A percentile compares a stretch with the other conserved stretches of the same genome.
Evolutionary conservation across 768 basidiomycete species (phyloP).

Genomic region (Boletus subparvulus): DNA sequence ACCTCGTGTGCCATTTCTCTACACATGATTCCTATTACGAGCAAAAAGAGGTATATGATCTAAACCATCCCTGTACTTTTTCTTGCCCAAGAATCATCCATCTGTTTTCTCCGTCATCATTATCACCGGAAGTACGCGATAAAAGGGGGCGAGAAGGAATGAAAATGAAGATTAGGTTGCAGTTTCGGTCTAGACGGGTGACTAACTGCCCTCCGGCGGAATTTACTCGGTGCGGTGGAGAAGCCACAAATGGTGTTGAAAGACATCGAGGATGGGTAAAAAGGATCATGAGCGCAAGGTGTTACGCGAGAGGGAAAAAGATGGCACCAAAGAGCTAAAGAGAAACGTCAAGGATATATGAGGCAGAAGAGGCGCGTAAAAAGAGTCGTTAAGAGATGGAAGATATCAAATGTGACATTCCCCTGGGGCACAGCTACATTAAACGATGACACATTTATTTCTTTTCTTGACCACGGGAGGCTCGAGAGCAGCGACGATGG

Average conservation of each 20-base stretch:
- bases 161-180: slow-evolving; percentile 24
- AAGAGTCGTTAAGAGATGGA: slow-evolving; percentile 37
- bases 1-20: slow-evolving; percentile 19
- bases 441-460: slow-evolving; percentile 83
- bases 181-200: slow-evolving; percentile 25
- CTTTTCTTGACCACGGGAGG: slow-evolving; percentile 89
- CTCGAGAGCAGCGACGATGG: slow-evolving; percentile 97
- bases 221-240: slow-evolving; percentile 27
- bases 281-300: slow-evolving; percentile 23
- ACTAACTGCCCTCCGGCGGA: slow-evolving; percentile 23
- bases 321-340: slow-evolving; percentile 23
- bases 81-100: slow-evolving; percentile 22
- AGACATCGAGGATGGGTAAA: slow-evolving; percentile 27
- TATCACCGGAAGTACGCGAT: slow-evolving; percentile 7
- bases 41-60: slow-evolving; percentile 19
- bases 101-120: slow-evolving; percentile 7
- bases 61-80: slow-evolving; percentile 18
- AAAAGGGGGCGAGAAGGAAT: slow-evolving; percentile 3
- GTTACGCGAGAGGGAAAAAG: slow-evolving; percentile 17
- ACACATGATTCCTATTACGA: slow-evolving; percentile 20
- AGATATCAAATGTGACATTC: slow-evolving; percentile 32
- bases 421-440: slow-evolving; percentile 37
- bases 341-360: slow-evolving; percentile 38
- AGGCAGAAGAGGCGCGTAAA: slow-evolving; percentile 31
- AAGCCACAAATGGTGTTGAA: slow-evolving; percentile 18